Conservation (phyloP, 2,329 filamentous ascomycete genomes). For the Cordyceps sp. region DNA sequence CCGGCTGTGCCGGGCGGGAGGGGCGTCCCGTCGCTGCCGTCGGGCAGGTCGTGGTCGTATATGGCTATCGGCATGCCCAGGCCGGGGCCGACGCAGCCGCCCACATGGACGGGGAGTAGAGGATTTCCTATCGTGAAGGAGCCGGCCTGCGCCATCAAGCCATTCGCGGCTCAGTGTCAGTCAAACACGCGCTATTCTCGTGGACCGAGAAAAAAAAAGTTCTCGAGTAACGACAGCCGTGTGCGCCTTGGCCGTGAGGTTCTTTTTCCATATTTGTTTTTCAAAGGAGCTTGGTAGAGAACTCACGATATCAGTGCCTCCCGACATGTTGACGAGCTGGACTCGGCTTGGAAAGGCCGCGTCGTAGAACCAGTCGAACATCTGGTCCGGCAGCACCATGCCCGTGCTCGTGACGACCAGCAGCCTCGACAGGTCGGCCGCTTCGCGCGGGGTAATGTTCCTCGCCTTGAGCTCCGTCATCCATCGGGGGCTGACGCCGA, state of each 20-base stretch:
- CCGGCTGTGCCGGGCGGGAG: constrained; percentile 47
- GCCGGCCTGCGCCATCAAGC: constrained; percentile 36
- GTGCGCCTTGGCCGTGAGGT: too few species aligned
- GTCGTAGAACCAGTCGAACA: constrained; percentile 69
- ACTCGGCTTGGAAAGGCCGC: constrained; percentile 48
- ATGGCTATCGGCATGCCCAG: constrained; percentile 35
- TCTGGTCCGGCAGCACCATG: constrained; percentile 62
- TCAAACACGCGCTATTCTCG: background rate
- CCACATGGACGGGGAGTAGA: constrained; percentile 46
- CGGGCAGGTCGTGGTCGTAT: constrained; percentile 45
- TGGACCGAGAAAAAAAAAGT: too few species aligned
- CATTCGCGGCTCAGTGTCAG: background rate
- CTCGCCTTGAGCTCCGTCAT: constrained; percentile 55
- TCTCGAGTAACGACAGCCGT: too few species aligned
- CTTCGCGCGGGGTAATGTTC: constrained; percentile 41
- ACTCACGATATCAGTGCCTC: constrained; percentile 59
- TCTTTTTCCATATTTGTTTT: too few species aligned
- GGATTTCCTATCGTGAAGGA: constrained; percentile 51
- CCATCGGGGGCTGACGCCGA: constrained; percentile 65
- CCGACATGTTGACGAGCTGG: constrained; percentile 58
- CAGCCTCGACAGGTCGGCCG: constrained; percentile 46
- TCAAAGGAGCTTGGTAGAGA: background rate
- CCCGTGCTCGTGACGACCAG: constrained; percentile 53
- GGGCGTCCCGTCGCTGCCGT: constrained; percentile 21
- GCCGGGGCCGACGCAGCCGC: constrained; percentile 31